Conservation (phyloP, 495 filamentous ascomycete genomes). For the Trichoderma orchidacearum region DNA sequence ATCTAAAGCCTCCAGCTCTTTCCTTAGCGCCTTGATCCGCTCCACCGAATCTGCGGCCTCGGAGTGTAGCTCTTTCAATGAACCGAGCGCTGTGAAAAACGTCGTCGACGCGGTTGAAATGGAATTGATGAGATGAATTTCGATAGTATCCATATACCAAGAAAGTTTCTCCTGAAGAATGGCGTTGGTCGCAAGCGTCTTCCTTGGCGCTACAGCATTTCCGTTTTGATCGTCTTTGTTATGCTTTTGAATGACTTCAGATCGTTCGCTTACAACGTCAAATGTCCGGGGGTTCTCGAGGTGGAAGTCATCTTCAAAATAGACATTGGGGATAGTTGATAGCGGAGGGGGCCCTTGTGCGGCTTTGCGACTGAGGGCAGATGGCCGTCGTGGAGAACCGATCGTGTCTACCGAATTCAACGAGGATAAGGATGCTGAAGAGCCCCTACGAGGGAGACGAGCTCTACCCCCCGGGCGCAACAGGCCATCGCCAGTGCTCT, state of each 20-base stretch:
- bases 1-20: constrained; percentile 69
- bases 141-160: constrained; percentile 99
- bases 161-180: constrained; percentile 98
- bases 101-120: constrained; percentile 91
- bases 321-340: constrained; percentile 82
- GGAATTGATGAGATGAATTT: constrained; percentile 91
- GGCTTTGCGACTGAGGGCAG: constrained; percentile 32
- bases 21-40: constrained; percentile 67
- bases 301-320: constrained; percentile 91
- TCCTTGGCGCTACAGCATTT: constrained; percentile 50
- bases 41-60: constrained; percentile 87
- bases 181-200: constrained; percentile 88
- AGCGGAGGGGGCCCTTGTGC: constrained; percentile 64
- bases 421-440: constrained; percentile 31
- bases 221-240: constrained; percentile 49
- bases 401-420: constrained; percentile 37
- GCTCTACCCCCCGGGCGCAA: constrained; percentile 25
- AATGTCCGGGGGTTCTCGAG: constrained; percentile 95
- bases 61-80: constrained; percentile 74
- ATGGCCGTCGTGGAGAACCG: constrained; percentile 30
- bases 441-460: constrained; percentile 27
- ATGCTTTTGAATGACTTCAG: constrained; percentile 66
- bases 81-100: constrained; percentile 92
- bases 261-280: constrained; percentile 90
- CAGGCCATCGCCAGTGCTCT: constrained; percentile 31